These are phyloP conservation scores for Cutaneotrichosporon sp. DNA, from an alignment of 1,284 basidiomycete species.

Conservation along the genomic window DNA sequence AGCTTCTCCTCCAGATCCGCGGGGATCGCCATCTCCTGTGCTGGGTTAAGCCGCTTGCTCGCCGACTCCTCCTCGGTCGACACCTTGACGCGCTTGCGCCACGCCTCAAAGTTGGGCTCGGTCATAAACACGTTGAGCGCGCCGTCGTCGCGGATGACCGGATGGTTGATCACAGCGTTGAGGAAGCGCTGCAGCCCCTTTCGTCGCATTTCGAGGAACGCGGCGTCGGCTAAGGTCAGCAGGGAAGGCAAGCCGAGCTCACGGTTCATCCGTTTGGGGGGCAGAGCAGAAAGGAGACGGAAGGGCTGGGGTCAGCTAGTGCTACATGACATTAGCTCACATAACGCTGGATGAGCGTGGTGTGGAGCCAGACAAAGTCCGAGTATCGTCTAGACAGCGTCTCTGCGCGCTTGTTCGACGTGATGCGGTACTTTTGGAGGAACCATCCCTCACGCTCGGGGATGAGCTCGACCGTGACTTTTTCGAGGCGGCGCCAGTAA, in stretches of 20 bases:
- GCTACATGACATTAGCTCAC: constrained; percentile 20
- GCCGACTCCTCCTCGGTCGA: constrained; percentile 80
- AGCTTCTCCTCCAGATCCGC: constrained; percentile 85
- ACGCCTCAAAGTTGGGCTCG: constrained; percentile 73
- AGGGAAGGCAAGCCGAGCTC: constrained; percentile 41
- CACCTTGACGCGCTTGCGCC: constrained; percentile 61
- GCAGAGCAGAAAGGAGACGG: constrained; percentile 77
- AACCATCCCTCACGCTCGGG: constrained; percentile 77
- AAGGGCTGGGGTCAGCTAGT: constrained; percentile 62
- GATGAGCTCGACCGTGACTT: constrained; percentile 59
- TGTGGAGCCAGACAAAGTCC: constrained; percentile 84
- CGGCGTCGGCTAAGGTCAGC: constrained; percentile 62
- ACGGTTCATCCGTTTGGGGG: constrained; percentile 86
- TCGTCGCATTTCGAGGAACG: constrained; percentile 80
- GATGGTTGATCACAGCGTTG: constrained; percentile 79
- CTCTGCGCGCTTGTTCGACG: constrained; percentile 62
- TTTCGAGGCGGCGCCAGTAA: constrained; percentile 80
- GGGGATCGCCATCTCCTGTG: constrained; percentile 87
- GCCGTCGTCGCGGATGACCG: constrained; percentile 78
- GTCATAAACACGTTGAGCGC: constrained; percentile 73
- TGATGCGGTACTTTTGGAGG: constrained; percentile 75
- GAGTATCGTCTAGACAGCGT: constrained; percentile 59
- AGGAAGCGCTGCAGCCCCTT: constrained; percentile 76
- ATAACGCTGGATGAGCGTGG: constrained; percentile 59
- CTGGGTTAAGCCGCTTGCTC: constrained; percentile 69